phyloP scores from a whole-genome alignment of 2,329 filamentous ascomycete genomes.

The Colletotrichum navitas region DNA sequence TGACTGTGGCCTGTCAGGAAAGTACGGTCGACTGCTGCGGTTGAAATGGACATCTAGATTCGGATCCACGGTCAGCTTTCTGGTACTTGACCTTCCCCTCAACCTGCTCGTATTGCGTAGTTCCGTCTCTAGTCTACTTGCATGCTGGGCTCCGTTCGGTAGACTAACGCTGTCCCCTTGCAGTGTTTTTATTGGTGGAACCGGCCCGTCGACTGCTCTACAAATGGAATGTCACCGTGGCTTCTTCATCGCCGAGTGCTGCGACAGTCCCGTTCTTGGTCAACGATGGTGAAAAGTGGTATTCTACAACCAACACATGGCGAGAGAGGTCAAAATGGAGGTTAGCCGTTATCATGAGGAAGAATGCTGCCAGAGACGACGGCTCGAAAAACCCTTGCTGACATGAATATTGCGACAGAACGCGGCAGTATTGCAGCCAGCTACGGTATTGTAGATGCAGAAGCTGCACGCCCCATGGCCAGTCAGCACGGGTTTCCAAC shows the following conservation, averaged over 20 bases:
- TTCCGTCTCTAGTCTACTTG: slow-evolving; percentile 1
- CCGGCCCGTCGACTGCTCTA: background rate
- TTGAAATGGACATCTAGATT: slow-evolving; percentile 38
- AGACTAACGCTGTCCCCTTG: slow-evolving; percentile 7
- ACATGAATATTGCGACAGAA: background rate
- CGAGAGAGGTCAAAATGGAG: background rate
- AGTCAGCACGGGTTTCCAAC: background rate
- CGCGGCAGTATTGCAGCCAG: background rate
- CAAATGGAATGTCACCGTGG: background rate
- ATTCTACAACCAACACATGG: background rate
- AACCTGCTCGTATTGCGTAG: slow-evolving; percentile 6
- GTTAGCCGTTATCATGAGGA: background rate
- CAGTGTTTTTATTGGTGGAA: background rate
- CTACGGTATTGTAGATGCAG: background rate
- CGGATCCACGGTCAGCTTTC: slow-evolving; percentile 9
- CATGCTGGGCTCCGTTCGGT: slow-evolving; percentile 15
- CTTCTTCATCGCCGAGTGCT: background rate
- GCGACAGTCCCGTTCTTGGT: background rate
- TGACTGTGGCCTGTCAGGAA: slow-evolving; percentile 25
- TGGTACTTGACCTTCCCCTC: slow-evolving; percentile 14
- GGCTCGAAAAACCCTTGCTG: slow-evolving; percentile 16
- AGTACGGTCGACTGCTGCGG: slow-evolving; percentile 11
- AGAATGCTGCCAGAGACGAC: slow-evolving; percentile 17
- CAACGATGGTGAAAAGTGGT: background rate
- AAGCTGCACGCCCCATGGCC: background rate